Base-by-base conservation (phyloP, 73 alveolate genomes). In the Paramecium biaurelia region DNA sequence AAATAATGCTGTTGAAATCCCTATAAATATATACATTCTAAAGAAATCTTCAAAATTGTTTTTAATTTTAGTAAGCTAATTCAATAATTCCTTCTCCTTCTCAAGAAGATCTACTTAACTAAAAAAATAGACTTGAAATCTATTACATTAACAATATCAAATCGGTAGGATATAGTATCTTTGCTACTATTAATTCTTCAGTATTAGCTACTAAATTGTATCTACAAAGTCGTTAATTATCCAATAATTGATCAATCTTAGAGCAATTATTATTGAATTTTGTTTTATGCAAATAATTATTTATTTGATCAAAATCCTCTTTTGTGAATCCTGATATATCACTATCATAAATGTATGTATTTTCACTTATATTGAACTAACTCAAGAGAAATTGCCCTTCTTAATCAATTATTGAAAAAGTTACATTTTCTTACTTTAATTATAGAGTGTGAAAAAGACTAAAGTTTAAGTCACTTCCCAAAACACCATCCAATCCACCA, bases 401-500 rank as follows among this genome's bases (percentile, higher is more conserved):
- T 79, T 41, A 42, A 47, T 79, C 90, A 8, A 79, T 79, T 21
- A 79, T 79, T 24, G 70, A 47, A 23, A 79, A 43, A 8, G 28
- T 79, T 10, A 43, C 42, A 24, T 45, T 79, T 79, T 79, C 70
- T 42, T 79, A 43, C 8, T 41, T 43, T n/a, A 0, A 43, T 43
- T n/a, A 30, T 24, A 79, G 30, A 18, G 74, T 47, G 5, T 41
- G 21, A 45, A 79, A 41, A 0, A 79, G 47, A 45, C 76, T 79
- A 23, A 79, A 79, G 14, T 79, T 79, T 30, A 79, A 43, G 9
- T 79, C 90, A 10, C 63, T 30, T 24, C 90, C 90, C 4, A 79
- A 41, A 9, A 79, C 90, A 9, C 90, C 90, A 43, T 47, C 90
- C 11, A 79, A 11, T 30, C 11, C 11, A 5, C 90, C 90, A 79